Conservation (phyloP, 345 rosid genomes). For the Ailanthus altissimus region DNA sequence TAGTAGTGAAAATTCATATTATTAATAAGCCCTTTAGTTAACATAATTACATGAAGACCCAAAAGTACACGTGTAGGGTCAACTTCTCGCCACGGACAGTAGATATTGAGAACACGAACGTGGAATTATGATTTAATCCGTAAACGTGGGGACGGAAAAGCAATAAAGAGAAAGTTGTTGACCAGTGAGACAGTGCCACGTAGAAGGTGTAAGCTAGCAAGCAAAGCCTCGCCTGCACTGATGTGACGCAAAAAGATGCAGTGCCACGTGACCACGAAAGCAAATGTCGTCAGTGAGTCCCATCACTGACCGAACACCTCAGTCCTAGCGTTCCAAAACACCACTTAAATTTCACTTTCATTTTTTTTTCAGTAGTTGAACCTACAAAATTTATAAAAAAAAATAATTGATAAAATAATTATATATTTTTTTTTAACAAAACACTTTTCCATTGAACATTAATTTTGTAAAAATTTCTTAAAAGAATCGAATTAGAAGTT, state of each 20-base stretch:
- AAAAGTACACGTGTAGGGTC: neutral
- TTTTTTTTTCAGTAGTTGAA: too few species aligned
- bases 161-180: neutral
- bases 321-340: neutral
- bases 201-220: conserved; percentile 23
- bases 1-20: neutral
- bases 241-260: conserved; percentile 21
- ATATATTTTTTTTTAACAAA: too few species aligned
- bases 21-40: neutral
- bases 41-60: neutral
- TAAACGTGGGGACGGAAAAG: neutral
- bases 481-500: too few species aligned
- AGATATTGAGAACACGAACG: neutral
- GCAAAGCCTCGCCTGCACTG: neutral
- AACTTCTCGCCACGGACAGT: neutral
- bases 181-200: neutral
- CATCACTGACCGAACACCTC: neutral
- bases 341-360: neutral
- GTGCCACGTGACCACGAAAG: conserved; percentile 27
- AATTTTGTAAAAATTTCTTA: too few species aligned
- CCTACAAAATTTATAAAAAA: too few species aligned
- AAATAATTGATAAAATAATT: too few species aligned
- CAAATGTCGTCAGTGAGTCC: neutral
- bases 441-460: too few species aligned
- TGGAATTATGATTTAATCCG: neutral